Conservation (phyloP, 2,329 filamentous ascomycete genomes). For the Talaromyces pinophilus region DNA sequence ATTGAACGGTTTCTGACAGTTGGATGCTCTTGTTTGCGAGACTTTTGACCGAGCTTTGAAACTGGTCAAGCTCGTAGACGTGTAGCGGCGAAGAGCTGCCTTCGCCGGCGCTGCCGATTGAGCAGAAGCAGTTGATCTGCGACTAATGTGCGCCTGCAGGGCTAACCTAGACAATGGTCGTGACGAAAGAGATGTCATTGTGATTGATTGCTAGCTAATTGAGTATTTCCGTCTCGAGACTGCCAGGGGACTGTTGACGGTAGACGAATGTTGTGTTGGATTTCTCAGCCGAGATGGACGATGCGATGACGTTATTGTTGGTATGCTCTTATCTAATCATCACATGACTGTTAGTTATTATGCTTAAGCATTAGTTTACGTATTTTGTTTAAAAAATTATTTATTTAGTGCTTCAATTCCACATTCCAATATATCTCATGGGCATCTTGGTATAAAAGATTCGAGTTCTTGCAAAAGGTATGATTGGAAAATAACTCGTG, state of each 20-base stretch:
- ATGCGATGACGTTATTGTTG: slow-evolving; percentile 17
- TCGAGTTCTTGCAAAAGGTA: neutral
- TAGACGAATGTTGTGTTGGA: neutral
- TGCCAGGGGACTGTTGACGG: neutral
- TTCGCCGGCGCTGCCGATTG: neutral
- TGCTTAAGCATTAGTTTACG: neutral
- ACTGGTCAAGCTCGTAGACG: neutral
- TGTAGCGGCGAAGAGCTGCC: slow-evolving; percentile 1
- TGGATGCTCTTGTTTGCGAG: neutral
- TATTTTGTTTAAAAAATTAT: neutral
- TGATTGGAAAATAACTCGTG: neutral
- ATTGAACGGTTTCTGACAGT: neutral
- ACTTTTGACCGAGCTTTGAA: neutral
- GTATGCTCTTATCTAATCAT: slow-evolving; percentile 23
- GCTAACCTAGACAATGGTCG: neutral
- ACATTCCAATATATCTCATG: too few species aligned
- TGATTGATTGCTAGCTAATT: neutral
- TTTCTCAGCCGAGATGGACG: slow-evolving; percentile 1
- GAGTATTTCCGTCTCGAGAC: neutral
- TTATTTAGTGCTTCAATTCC: neutral
- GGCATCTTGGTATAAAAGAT: too few species aligned
- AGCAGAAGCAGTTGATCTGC: neutral
- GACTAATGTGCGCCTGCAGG: neutral
- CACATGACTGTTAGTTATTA: slow-evolving; percentile 15
- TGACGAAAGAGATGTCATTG: neutral